A percentile compares a stretch with the other conserved stretches of the same genome.
Conservation (phyloP, 169 alveolate genomes). For the Cryptosporidium xiaoi region DNA sequence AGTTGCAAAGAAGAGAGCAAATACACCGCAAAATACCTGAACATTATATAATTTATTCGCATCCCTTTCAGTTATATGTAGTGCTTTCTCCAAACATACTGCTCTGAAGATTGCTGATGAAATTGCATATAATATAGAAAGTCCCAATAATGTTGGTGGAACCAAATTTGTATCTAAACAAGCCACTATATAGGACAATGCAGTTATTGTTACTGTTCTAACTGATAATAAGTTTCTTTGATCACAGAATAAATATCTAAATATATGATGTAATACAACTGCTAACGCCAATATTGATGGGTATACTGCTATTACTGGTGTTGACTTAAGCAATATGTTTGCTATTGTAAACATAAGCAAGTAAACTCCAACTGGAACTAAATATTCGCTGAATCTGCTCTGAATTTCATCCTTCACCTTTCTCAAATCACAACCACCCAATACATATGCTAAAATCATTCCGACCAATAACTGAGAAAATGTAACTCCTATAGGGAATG, state of each 20-base stretch:
- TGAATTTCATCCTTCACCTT: slow-evolving; percentile 79
- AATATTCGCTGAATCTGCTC: slow-evolving; percentile 76
- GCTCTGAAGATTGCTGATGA: slow-evolving; percentile 92
- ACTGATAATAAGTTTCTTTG: slow-evolving; percentile 91
- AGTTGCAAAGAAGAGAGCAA: slow-evolving; percentile 86
- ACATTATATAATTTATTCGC: slow-evolving; percentile 92
- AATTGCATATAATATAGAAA: slow-evolving; percentile 89
- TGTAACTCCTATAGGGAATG: slow-evolving; percentile 91
- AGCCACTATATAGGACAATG: slow-evolving; percentile 89
- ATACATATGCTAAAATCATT: slow-evolving; percentile 89
- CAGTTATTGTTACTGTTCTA: slow-evolving; percentile 87
- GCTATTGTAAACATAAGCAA: slow-evolving; percentile 90
- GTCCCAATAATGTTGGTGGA: slow-evolving; percentile 88
- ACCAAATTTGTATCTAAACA: slow-evolving; percentile 90
- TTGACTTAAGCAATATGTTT: slow-evolving; percentile 87
- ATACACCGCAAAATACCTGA: slow-evolving; percentile 90
- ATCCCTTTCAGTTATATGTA: slow-evolving; percentile 90
- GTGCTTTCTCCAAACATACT: slow-evolving; percentile 90
- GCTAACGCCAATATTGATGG: slow-evolving; percentile 92
- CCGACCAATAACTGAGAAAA: slow-evolving; percentile 94
- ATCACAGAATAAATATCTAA: slow-evolving; percentile 92
- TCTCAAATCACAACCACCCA: slow-evolving; percentile 90
- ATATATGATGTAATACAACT: slow-evolving; percentile 92
- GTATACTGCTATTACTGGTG: slow-evolving; percentile 91
- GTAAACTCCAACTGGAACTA: slow-evolving; percentile 89